Evolutionary conservation across 2,329 filamentous ascomycete species (phyloP).

Genomic region (Talaromyces amestolkiae): DNA sequence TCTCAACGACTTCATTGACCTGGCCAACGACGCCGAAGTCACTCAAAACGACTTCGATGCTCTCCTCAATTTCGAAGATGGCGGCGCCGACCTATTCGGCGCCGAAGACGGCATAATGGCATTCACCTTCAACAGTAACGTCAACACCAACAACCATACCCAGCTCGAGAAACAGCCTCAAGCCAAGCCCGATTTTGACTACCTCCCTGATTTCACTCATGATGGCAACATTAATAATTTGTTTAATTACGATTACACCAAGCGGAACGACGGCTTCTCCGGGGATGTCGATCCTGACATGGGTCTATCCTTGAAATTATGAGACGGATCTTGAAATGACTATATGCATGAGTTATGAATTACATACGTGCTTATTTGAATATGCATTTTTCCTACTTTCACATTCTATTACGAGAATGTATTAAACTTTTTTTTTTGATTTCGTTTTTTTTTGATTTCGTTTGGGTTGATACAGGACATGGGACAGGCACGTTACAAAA

Average conservation of each 20-base stretch:
- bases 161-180: slow-evolving; percentile 6
- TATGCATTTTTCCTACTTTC: background rate
- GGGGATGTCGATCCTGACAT: slow-evolving; percentile 14
- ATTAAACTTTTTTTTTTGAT: background rate
- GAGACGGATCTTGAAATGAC: background rate
- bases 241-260: slow-evolving; percentile 13
- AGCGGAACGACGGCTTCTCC: slow-evolving; percentile 15
- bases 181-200: slow-evolving; percentile 10
- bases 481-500: slow-evolving; percentile 2
- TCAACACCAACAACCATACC: background rate
- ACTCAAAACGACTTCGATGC: slow-evolving; percentile 48
- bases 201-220: slow-evolving; percentile 8
- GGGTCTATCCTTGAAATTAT: slow-evolving; percentile 16
- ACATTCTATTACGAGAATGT: background rate
- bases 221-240: background rate
- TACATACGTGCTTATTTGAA: background rate
- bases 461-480: background rate
- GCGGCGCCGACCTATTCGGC: slow-evolving; percentile 35
- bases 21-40: slow-evolving; percentile 46
- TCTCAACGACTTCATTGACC: slow-evolving; percentile 42
- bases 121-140: background rate
- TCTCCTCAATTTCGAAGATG: slow-evolving; percentile 47
- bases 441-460: background rate
- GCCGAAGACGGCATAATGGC: slow-evolving; percentile 27
- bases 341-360: background rate